Conservation (phyloP, 2,329 filamentous ascomycete genomes). For the Fusarium virguliforme region DNA sequence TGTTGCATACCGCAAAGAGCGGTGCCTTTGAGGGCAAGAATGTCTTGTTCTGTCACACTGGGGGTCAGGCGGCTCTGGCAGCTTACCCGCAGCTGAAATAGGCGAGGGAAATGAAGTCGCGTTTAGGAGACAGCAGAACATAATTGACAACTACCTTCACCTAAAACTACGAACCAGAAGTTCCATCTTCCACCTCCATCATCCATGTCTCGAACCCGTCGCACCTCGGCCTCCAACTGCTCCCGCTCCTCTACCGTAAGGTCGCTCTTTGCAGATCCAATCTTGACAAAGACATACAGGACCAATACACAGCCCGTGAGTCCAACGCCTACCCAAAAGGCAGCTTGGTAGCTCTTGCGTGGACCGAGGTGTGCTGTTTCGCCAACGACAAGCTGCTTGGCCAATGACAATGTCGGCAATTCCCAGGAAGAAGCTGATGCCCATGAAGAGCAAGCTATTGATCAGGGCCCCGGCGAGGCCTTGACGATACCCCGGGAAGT, state of each 20-base stretch:
- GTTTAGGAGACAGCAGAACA: not conserved
- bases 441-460: conserved; percentile 17
- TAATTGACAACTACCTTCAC: not conserved
- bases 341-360: conserved; percentile 38
- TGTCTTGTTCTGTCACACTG: conserved; percentile 35
- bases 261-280: conserved; percentile 41
- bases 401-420: conserved; percentile 66
- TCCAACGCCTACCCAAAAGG: conserved; percentile 40
- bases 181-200: not conserved
- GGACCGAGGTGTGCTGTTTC: conserved; percentile 57
- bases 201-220: conserved; percentile 1
- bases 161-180: not conserved
- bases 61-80: conserved; percentile 28
- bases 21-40: conserved; percentile 21
- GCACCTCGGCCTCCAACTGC: conserved; percentile 32
- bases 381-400: conserved; percentile 55
- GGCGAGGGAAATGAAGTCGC: not conserved
- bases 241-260: conserved; percentile 40
- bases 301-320: conserved; percentile 24
- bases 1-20: conserved; percentile 14
- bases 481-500: conserved; percentile 5
- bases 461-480: conserved; percentile 16
- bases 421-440: conserved; percentile 17
- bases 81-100: conserved; percentile 19
- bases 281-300: conserved; percentile 32